Evolutionary conservation across 345 rosid species (phyloP), one percentile per base, ranked within the genome.

Genomic region (Barbarea vulgaris): DNA sequence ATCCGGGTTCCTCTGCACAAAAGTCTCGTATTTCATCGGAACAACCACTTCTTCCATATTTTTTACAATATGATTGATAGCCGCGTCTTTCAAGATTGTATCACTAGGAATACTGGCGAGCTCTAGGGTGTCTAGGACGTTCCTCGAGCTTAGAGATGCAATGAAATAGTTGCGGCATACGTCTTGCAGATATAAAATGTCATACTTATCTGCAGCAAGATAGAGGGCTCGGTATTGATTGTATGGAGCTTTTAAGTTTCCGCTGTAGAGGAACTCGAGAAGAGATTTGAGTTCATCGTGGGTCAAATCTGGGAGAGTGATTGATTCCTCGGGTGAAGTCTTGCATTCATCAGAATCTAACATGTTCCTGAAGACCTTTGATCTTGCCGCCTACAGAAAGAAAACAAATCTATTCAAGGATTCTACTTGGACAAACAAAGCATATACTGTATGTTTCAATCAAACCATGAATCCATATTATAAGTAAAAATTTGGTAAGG

Each of bases 331-430:
- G 1, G 70, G 0, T 1, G 71, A 63, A 30, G 75, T n/a, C 27
- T 77, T 77, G 80, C 80, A 77, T 70, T 77, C 80, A 46, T 77
- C 80, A n/a, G 80, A 70, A 36, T 77, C 76, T 9, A 70, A 52
- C 80, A 77, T 70, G 76, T 77, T 70, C 44, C 70, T 62, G 42
- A 77, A 77, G 9, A 63, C 80, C 70, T 61, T 76, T 62, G 80
- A 76, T 69, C 80, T 69, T 34, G 80, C 55, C 6, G 79, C 54
- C 79, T 75, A 63, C 27, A 7, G 8, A 25, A 27, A 57, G 3
- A 67, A 14, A 33, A 34, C 14, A 42, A 6, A 21, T 24, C 22
- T 4, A 8, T 37, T 9, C 1, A 25, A 10, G 10, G 25, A 24
- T 21, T 17, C 27, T 8, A 2, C 44, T 22, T 63, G 25, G 15